phyloP scores from a whole-genome alignment of 805 yeast species.

The Suhomyces xylopsoci region DNA sequence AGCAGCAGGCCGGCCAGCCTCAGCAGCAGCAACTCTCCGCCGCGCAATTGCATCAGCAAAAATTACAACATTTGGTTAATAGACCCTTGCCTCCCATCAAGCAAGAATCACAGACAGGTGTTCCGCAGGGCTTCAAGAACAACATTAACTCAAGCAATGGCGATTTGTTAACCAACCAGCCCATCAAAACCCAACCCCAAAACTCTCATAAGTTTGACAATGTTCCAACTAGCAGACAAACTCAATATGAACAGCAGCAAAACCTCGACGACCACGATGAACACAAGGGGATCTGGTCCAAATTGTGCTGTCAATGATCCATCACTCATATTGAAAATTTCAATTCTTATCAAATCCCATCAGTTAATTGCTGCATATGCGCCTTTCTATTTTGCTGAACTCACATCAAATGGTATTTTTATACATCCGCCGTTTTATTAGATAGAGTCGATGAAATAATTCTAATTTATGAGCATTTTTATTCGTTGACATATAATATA shows the following conservation, averaged over 20 bases:
- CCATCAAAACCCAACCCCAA: slow-evolving; percentile 10
- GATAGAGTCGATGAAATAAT: slow-evolving; percentile 1
- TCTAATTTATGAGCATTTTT: neutral
- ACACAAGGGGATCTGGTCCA: slow-evolving; percentile 40
- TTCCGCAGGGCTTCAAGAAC: slow-evolving; percentile 22
- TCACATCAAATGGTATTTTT: neutral
- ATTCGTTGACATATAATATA: neutral
- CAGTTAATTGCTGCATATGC: neutral
- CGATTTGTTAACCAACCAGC: slow-evolving; percentile 13
- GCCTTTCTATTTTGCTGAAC: neutral
- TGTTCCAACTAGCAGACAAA: slow-evolving; percentile 9
- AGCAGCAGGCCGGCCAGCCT: slow-evolving; percentile 14
- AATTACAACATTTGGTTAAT: slow-evolving; percentile 47
- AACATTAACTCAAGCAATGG: slow-evolving; percentile 14
- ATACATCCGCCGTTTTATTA: neutral
- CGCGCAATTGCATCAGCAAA: slow-evolving; percentile 47
- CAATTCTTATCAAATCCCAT: slow-evolving; percentile 1
- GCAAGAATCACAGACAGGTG: slow-evolving; percentile 33
- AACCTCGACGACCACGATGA: slow-evolving; percentile 30
- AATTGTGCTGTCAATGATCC: slow-evolving; percentile 40
- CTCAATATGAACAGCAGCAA: slow-evolving; percentile 42
- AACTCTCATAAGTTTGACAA: slow-evolving; percentile 12
- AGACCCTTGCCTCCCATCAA: slow-evolving; percentile 48
- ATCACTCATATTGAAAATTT: neutral
- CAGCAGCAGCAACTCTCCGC: slow-evolving; percentile 39